Base-by-base conservation (phyloP, 2,329 filamentous ascomycete species). In the Aspergillus tanneri region DNA sequence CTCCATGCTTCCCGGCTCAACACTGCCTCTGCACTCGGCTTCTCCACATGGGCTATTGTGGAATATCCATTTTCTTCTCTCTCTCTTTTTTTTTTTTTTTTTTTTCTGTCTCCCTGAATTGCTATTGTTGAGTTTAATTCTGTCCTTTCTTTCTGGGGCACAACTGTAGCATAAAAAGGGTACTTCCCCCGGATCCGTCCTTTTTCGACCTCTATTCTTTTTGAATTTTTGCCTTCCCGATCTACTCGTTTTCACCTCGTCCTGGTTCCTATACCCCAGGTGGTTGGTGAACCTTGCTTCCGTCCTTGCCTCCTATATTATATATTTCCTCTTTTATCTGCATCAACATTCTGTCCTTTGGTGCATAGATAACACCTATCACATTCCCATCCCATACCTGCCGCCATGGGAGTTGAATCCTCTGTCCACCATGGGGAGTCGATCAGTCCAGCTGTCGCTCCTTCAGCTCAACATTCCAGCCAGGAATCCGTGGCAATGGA, bases 381-480 rank as follows among this genome's bases (percentile, higher is more conserved):
- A 8, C 19, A 9, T 28, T 41, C 19, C 21, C 28, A 23, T 38
- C 21, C 18, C 16, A 46, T 22, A 22, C 24, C 36, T 18, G 27
- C 35, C 54, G 62, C 38, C 27, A 68, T 68, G 65, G 64, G 61
- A 53, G n/a, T 56, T 36, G 61, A 66, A 58, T 43, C 61, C 18
- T 53, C 55, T 41, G 43, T 59, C 47, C 54, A 61, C 9, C 62
- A 65, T 59, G 64, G 65, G 53, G 64, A 68, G 57, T 50, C 56
- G 11, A 63, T 68, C 46, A 60, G 59, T 43, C 63, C 63, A 14
- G 60, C 60, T 43, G 38, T 49, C 43, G 36, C 50, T 44, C 48
- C 48, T 44, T 46, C 52, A 35, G 49, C 51, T 22, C 51, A 57
- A 21, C 43, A 61, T 32, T 58, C 60, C n/a, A 61, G 56, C 36